Base-by-base conservation (phyloP, 2,329 filamentous ascomycete species). In the Talaromyces sp. region DNA sequence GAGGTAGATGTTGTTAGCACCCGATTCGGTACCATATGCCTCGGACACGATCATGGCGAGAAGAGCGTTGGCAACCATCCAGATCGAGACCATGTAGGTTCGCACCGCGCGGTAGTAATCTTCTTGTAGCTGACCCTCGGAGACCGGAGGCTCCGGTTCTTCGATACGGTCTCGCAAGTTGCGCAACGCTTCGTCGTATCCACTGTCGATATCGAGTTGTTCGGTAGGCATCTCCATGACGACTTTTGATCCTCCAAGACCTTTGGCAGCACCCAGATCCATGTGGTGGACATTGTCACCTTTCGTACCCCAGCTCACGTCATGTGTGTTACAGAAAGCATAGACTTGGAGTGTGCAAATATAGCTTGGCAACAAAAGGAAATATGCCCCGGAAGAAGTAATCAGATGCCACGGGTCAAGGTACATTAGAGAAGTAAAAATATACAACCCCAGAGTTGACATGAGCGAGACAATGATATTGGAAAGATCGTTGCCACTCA, bases 331-430 rank as follows among this genome's bases (percentile, higher is more conserved):
- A 83, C 95, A 98, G 79, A 99, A 99, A 50, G 95, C 95, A 79
- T 99, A 99, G 22, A 98, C 93, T 78, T 99, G 95, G 2, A 99
- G 85, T 0, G 92, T 98, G 82, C 95, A 98, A 78, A 99, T 96
- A 82, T 98, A 99, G 45, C 85, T 89, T 0, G 95, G 95, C 41
- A 99, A 84, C 31, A 99, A 87, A 56, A 93, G 85, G 76, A 99
- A 97, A 82, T 99, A 99, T 76, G 97, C 93, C 0, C 84, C 87
- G 0, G 91, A 88, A 0, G 90, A 94, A 13, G 95, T 99, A 80
- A 99, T 90, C 91, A 99, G 95, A 82, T 99, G 95, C 95, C 95
- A 99, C 0, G 95, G 95, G 71, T 99, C 96, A 56, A 99, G 87
- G 79, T 99, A 99, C 67, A 99, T 81, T 81, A 99, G 92, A 27